Evolutionary conservation across 2,329 filamentous ascomycete genomes (phyloP).

Genomic region (Fusarium sp.): DNA sequence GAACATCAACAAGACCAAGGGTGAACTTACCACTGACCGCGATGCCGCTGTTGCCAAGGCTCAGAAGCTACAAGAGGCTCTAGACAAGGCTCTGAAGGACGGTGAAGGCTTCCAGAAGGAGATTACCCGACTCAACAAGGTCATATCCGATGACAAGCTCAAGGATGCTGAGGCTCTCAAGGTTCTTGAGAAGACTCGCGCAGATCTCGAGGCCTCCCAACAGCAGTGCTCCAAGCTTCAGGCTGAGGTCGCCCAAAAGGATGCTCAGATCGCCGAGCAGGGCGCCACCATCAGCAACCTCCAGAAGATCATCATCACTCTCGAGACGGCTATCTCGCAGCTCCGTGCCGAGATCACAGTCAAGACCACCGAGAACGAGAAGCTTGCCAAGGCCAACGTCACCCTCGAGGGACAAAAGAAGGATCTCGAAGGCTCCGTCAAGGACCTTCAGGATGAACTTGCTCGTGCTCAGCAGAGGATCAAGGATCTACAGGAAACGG

Average conservation of each 20-base stretch:
- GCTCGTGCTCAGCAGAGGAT: background rate
- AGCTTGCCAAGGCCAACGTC: rapidly evolving
- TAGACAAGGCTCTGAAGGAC: background rate
- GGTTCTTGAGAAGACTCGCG: background rate
- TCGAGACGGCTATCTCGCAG: background rate
- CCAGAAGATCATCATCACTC: background rate
- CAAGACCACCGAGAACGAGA: background rate
- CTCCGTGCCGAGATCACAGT: background rate
- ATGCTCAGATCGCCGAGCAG: background rate
- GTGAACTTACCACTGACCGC: background rate
- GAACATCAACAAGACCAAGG: background rate
- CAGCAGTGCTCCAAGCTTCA: background rate
- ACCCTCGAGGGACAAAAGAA: background rate
- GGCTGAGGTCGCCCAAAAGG: background rate
- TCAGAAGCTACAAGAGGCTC: background rate
- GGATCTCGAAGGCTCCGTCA: background rate
- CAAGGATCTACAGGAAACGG: background rate
- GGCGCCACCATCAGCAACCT: background rate
- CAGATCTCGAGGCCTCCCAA: background rate
- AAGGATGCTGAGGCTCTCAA: background rate
- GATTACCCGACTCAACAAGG: background rate
- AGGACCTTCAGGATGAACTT: background rate
- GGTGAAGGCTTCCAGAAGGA: background rate
- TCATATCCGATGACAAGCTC: background rate
- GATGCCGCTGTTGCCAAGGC: rapidly evolving